Percentiles rank a stretch among this genome's conserved stretches.
These are phyloP conservation scores for Nitzschia palea DNA, from an alignment of 108 stramenopile species.

Conservation along the genomic window DNA sequence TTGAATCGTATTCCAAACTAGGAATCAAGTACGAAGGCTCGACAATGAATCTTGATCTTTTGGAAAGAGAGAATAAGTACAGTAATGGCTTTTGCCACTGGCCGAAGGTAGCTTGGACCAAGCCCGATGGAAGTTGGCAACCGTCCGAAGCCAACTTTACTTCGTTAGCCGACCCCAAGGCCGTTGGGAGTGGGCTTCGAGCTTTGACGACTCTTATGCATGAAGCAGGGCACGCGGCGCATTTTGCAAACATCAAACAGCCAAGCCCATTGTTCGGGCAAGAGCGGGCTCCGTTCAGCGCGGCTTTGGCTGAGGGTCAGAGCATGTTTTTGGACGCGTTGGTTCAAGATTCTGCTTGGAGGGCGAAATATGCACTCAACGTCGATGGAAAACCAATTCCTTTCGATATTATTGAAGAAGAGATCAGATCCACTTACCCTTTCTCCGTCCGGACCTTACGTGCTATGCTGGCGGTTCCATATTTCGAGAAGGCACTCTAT, in stretches of 20 bases:
- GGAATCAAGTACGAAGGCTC: slow-evolving; percentile 60
- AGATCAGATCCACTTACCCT: slow-evolving; percentile 66
- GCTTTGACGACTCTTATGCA: slow-evolving; percentile 69
- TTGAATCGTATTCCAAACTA: slow-evolving; percentile 61
- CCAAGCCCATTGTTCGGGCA: slow-evolving; percentile 66
- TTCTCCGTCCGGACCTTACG: slow-evolving; percentile 58
- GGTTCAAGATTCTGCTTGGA: slow-evolving; percentile 74
- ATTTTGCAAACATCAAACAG: slow-evolving; percentile 70
- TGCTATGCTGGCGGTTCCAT: slow-evolving; percentile 65
- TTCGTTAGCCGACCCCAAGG: slow-evolving; percentile 57
- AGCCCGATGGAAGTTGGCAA: slow-evolving; percentile 52
- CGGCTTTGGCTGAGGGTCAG: slow-evolving; percentile 71
- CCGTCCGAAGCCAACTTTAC: slow-evolving; percentile 68
- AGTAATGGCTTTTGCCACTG: slow-evolving; percentile 80
- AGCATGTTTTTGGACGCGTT: slow-evolving; percentile 72
- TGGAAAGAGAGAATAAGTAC: slow-evolving; percentile 69
- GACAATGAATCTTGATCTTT: slow-evolving; percentile 67
- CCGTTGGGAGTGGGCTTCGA: slow-evolving; percentile 59
- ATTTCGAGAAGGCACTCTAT: slow-evolving; percentile 78
- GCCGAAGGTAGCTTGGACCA: slow-evolving; percentile 64
- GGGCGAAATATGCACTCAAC: slow-evolving; percentile 59
- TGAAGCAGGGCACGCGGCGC: slow-evolving; percentile 77
- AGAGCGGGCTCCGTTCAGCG: slow-evolving; percentile 69
- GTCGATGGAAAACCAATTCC: slow-evolving; percentile 55
- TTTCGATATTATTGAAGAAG: slow-evolving; percentile 62